These are phyloP conservation scores for Lecanicillium sp. DNA, from an alignment of 2,329 filamentous ascomycete genomes.

Conservation along the genomic window DNA sequence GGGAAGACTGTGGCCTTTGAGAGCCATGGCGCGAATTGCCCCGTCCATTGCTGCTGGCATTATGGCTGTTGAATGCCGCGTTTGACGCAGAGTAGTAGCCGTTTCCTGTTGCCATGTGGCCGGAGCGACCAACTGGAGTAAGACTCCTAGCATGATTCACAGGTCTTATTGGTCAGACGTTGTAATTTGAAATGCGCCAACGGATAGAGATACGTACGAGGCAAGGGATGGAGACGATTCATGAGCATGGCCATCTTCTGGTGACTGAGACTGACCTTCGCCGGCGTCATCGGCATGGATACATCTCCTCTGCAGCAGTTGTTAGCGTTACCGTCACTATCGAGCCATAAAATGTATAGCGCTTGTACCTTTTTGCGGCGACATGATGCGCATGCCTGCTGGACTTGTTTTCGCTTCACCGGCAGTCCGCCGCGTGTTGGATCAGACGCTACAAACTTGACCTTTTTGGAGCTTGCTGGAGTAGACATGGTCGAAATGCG, in stretches of 20 bases:
- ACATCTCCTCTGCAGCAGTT: conserved; percentile 31
- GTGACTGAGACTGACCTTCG: conserved; percentile 18
- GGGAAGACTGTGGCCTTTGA: conserved; percentile 23
- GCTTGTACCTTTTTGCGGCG: conserved; percentile 44
- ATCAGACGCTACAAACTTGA: conserved; percentile 52
- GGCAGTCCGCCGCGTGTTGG: conserved; percentile 40
- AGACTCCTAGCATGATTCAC: conserved; percentile 3
- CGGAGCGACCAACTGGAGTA: conserved; percentile 3
- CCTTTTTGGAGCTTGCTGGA: conserved; percentile 17
- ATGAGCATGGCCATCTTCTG: conserved; percentile 17
- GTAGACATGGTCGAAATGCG: too few species aligned
- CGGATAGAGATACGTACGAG: conserved; percentile 14
- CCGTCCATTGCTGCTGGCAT: conserved; percentile 5
- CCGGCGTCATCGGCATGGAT: conserved; percentile 29
- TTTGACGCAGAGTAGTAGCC: background rate
- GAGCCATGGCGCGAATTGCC: conserved; percentile 10
- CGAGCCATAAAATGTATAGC: background rate
- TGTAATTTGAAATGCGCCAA: too few species aligned
- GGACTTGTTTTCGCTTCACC: conserved; percentile 52
- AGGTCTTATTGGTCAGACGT: background rate
- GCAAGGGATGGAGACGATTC: conserved; percentile 21
- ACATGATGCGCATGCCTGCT: conserved; percentile 48
- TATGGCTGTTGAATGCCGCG: background rate
- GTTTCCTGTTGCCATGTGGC: conserved; percentile 1
- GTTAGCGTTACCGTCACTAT: conserved; percentile 3